Base-by-base conservation (phyloP, 2,329 filamentous ascomycete species). In the Pseudofabraea citricarpa region DNA sequence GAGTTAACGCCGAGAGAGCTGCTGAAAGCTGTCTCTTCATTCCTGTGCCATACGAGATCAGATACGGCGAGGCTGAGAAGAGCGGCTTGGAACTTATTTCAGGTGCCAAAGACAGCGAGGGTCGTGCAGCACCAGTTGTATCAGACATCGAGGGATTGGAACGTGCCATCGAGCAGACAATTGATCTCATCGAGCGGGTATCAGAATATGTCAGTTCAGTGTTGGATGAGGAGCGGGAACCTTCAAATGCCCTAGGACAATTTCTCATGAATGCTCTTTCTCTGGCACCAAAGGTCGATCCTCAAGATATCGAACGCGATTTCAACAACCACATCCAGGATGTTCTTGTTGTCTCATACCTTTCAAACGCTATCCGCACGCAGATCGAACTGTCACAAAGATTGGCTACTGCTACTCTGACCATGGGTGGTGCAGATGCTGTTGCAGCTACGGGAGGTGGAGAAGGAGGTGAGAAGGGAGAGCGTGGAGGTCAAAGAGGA, bases 281-380 rank as follows among this genome's bases (percentile, higher is more conserved):
- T 36, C 74, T 98, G 51, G 89, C 91, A 44, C 93, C 93, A 61
- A 98, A 97, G 78, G 93, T 97, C 49, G 88, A 95, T 60, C 74
- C 85, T 27, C 78, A 82, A 49, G 86, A 94, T 65, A 90, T 98
- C 63, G 93, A 98, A 77, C 79, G 85, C 64, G 90, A 97, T 74
- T 98, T 98, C 81, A 98, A 98, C 81, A 95, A 95, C 75, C 93
- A 98, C 73, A 90, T 98, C 68, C 93, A 98, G 74, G 93, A 98
- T 67, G 90, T 98, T 49, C 83, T 98, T 55, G 90, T 97, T 67
- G 90, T 98, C 59, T 95, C 90, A 56, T 98, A 98, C 74, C 79
- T 98, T 53, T 90, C 93, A 66, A 98, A 97, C 77, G 96, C 90
- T 55, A 95, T 97, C 71, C 89, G 91, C 68, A 97, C 91, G 56